Percentiles rank a stretch among this genome's conserved stretches.
These are phyloP conservation scores for Isatis lusitanica DNA, from an alignment of 441 rosid species.

Conservation along the genomic window DNA sequence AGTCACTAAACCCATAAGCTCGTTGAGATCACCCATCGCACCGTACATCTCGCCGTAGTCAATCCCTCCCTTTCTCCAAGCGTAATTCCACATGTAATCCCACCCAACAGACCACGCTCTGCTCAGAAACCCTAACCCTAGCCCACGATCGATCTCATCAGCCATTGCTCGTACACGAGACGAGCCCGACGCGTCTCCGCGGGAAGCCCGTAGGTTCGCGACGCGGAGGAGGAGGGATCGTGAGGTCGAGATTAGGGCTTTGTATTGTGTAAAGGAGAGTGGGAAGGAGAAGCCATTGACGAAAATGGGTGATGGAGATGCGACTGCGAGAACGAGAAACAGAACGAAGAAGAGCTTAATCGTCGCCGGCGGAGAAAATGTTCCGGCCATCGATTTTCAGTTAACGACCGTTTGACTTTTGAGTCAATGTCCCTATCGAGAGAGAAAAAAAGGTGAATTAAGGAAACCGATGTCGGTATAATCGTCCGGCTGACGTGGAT, in stretches of 20 bases:
- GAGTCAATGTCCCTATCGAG: background rate
- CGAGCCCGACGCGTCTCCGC: constrained; percentile 66
- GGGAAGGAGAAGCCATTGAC: constrained; percentile 36
- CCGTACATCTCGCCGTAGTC: constrained; percentile 55
- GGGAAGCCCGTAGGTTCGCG: constrained; percentile 63
- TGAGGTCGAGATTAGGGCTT: constrained; percentile 53
- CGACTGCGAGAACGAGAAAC: constrained; percentile 40
- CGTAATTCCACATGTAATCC: constrained; percentile 68
- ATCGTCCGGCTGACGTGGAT: constrained; percentile 20
- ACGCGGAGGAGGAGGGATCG: constrained; percentile 69
- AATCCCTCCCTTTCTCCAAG: constrained; percentile 55
- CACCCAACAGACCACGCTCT: constrained; percentile 59
- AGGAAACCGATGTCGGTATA: constrained; percentile 6
- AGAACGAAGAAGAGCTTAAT: constrained; percentile 39
- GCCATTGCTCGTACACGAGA: constrained; percentile 56
- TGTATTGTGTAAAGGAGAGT: constrained; percentile 40
- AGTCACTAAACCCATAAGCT: constrained; percentile 43
- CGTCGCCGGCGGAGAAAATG: constrained; percentile 7
- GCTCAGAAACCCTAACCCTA: constrained; percentile 45
- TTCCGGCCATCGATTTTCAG: constrained; percentile 41
- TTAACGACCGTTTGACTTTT: constrained; percentile 26
- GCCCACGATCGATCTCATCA: constrained; percentile 49
- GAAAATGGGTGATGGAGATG: constrained; percentile 32
- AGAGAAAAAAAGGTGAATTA: background rate
- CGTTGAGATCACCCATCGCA: constrained; percentile 62